Base-by-base conservation (phyloP, 2,329 filamentous ascomycete species). In the Cryphonectria naterciae region DNA sequence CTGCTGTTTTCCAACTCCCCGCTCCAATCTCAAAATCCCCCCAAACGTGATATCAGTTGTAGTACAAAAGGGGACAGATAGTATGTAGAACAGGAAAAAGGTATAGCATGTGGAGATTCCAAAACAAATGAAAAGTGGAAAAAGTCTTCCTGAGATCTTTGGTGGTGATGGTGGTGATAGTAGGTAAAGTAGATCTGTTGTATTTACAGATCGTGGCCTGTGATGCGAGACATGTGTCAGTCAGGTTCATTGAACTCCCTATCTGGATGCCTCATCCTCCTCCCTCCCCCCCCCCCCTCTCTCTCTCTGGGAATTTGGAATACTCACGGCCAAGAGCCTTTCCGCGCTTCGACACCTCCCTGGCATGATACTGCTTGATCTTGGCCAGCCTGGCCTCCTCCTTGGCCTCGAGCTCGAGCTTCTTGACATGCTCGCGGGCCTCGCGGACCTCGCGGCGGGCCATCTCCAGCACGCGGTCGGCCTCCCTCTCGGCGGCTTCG, bases 321-420 rank as follows among this genome's bases (percentile, higher is more conserved):
- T 25, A 89, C 87, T 82, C 84, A 91, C 90, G 87, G 69, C 91
- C 90, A 71, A 92, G 86, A n/a, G 87, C 85, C 79, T 90, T 89
- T n/a, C 88, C 90, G 67, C 89, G 84, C 87, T 91, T 92, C 7
- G 87, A 89, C 41, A 92, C 85, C 76, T 88, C 87, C 75, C 83
- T 85, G 1, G 90, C 91, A 76, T 92, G 88, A 67, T 85, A 83
- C 80, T 91, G 86, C 86, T 93, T 92, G 67, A 92, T 87, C 85
- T 89, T 91, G 1, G 90, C 90, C 58, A 86, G 79, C 32, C 89
- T 82, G 1, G 90, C 87, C 77, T 91, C 89, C 79, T 91, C 89
- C 75, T 84, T 85, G 1, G 90, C 90, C 81, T 93, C 91, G 67
- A 84, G 78, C 82, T 92, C 91, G 4, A 93, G 80, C 19, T 83